phyloP scores from a whole-genome alignment of 331 rosid genomes.

The Arachis monticola region DNA sequence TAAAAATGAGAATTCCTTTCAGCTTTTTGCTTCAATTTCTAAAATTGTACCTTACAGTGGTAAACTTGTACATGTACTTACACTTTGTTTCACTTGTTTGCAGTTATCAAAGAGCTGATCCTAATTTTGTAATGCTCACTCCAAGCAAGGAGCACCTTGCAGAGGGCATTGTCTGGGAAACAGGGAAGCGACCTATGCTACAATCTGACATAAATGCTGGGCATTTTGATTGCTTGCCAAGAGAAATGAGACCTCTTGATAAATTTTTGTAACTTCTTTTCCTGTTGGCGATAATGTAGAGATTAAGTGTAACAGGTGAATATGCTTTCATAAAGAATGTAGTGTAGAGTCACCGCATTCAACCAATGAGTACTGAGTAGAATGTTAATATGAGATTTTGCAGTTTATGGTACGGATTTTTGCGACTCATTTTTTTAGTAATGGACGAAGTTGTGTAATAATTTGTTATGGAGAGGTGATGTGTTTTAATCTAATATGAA shows the following conservation, averaged over 20 bases:
- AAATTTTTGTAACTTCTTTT: slow-evolving; percentile 57
- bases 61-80: slow-evolving; percentile 1
- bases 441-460: no score
- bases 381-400: neutral
- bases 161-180: slow-evolving; percentile 78
- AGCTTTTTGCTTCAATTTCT: neutral
- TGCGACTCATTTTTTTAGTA: no score
- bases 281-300: neutral
- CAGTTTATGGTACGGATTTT: neutral
- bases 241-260: slow-evolving; percentile 73
- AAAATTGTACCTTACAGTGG: slow-evolving; percentile 3
- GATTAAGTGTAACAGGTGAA: slow-evolving; percentile 8
- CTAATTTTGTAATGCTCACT: slow-evolving; percentile 91
- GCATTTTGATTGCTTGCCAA: slow-evolving; percentile 81
- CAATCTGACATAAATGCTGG: slow-evolving; percentile 74
- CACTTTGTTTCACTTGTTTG: slow-evolving; percentile 30
- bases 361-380: slow-evolving; percentile 3
- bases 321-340: slow-evolving; percentile 22
- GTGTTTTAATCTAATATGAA: no score
- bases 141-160: slow-evolving; percentile 92
- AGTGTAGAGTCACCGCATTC: slow-evolving; percentile 1
- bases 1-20: slow-evolving; percentile 9
- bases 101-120: slow-evolving; percentile 98
- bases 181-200: slow-evolving; percentile 81
- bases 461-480: no score